Conservation (phyloP, 495 filamentous ascomycete genomes). For the Trichoderma erinaceum region DNA sequence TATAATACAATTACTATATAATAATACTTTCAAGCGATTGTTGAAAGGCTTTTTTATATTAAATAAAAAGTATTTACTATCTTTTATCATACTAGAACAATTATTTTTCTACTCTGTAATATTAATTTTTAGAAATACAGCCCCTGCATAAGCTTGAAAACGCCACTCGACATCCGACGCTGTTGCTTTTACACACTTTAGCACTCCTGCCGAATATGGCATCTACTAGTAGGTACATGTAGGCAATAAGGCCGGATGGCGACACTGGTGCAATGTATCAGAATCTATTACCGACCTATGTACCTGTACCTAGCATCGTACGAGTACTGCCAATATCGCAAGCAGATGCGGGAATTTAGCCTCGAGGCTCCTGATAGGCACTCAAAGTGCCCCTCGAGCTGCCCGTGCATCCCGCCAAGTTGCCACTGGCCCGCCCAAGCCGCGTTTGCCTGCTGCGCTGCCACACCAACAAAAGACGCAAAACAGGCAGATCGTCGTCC, state of each 20-base stretch:
- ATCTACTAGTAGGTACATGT: no score
- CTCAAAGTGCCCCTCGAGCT: not conserved
- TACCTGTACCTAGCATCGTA: not conserved
- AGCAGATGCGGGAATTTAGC: not conserved
- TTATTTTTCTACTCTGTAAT: no score
- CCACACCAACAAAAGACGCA: not conserved
- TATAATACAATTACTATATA: no score
- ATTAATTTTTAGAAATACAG: no score
- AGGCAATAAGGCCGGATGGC: no score
- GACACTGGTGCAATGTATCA: no score
- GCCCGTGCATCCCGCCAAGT: slow-evolving; percentile 7
- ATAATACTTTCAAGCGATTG: no score
- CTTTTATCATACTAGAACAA: no score
- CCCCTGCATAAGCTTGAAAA: not conserved
- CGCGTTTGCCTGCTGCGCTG: slow-evolving; percentile 8
- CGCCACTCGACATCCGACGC: not conserved
- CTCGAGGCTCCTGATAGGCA: not conserved
- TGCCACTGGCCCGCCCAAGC: slow-evolving; percentile 11
- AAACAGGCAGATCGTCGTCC: not conserved
- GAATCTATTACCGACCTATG: not conserved
- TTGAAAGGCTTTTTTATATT: no score
- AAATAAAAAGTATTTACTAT: no score
- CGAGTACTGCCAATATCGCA: not conserved
- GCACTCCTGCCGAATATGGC: no score
- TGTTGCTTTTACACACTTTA: no score